Evolutionary conservation across 2,329 filamentous ascomycete genomes (phyloP), one percentile per base, ranked within the genome.

Genomic region (Zarea fungicola): DNA sequence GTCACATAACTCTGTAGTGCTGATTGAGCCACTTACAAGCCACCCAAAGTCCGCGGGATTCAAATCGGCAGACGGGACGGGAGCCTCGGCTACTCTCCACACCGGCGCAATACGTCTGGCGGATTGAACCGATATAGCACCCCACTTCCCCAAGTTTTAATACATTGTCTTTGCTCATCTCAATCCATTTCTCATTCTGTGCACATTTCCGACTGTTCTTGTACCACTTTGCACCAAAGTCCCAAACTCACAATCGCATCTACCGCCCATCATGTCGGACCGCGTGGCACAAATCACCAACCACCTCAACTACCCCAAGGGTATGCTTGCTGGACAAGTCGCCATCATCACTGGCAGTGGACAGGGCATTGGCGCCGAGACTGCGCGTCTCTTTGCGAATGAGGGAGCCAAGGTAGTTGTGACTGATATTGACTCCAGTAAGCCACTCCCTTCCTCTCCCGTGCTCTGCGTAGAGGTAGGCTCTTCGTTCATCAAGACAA

Each of bases 331-430:
- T 25, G 86, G 85, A 45, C 89, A 95, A 65, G 81, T 86, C 14
- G 89, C 89, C 60, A 95, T 96, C 65, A 85, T 95, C 64, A 96
- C 90, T 3, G 89, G 89, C 37, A 83, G 84, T 16, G 89, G 87
- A 8, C 89, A 95, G 65, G 90, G 90, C 52, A 95, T 95, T 64
- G 90, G 89, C 21, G 90, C 89, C 23, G 90, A 95, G 69, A 77
- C 85, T 26, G 89, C 89, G 7, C 77, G 83, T 9, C 70, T 95
- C 3, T 95, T 95, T 60, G 89, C 88, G 11, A 92, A 90, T 52
- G 89, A 96, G 67, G 90, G 90, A 21, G 89, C 89, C 14, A 89
- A 85, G 63, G 89, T 95, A 1, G 74, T 95, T 10, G 75, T 95
- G 39, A 84, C 87, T 21, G 90, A 95, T 68, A 89, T 95, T 52